Base-by-base conservation (phyloP, 2,329 filamentous ascomycete species). In the Dothidotthia symphoricarpi region DNA sequence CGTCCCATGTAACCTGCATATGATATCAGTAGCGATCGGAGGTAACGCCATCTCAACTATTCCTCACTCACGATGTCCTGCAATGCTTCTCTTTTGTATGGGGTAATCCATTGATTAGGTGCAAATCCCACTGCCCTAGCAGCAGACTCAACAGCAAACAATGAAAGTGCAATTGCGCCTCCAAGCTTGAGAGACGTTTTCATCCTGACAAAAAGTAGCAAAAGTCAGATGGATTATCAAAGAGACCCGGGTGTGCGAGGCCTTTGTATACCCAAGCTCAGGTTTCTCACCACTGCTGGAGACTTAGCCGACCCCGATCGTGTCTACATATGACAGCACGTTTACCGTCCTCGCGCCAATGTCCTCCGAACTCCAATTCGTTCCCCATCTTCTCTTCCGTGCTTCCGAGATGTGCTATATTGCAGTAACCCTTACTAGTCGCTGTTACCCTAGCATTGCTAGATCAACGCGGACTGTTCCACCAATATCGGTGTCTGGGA, bases 1-100 rank as follows among this genome's bases (percentile, higher is more conserved):
- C 74, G 59, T 89, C 85, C 79, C 83, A 89, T 30, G 82, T 86
- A 14, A 86, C 75, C 68, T 70, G 28, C 14, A 29, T 9, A 7
- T 1, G 12, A 4, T 14, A 13, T 25, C 12, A 40, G 36, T 26
- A 44, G 35, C 26, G 19, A 22, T 16, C 26, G 28, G 30, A 22
- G 2, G 12, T 11, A n/a, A 3, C 5, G 12, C 3, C 24, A 16
- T 3, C 10, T 4, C 35, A 14, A 3, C 7, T 8, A 10, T 8
- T 16, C 9, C 6, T 25, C 26, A 66, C 73, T 53, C 47, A 81
- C 78, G 52, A 80, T 73, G 59, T 79, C 69, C 55, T 81, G 78
- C 31, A 81, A 57, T 16, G 69, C 60, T 40, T 70, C 75, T 45
- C 75, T 68, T 49, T 74, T 75, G 47, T 72, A 70, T 4, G 67